phyloP scores from a whole-genome alignment of 2,329 filamentous ascomycete genomes.

The Microdochium bolleyi region DNA sequence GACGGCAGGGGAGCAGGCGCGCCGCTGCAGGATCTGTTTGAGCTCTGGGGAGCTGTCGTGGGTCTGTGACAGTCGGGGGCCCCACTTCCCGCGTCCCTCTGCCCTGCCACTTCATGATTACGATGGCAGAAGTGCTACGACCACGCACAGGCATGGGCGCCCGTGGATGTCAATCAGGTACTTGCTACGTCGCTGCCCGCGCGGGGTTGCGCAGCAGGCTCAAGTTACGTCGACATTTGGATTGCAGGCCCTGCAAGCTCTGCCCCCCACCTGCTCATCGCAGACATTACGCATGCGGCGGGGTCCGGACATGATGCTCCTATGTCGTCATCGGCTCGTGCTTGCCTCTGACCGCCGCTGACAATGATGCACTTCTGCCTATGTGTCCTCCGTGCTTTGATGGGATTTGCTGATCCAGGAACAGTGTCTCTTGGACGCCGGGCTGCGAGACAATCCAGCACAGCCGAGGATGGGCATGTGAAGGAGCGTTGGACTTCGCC shows the following conservation, averaged over 20 bases:
- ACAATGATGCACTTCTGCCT: neutral
- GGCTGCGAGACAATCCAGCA: too few species aligned
- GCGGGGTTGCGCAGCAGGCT: neutral
- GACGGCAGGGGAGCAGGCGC: neutral
- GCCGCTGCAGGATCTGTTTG: neutral
- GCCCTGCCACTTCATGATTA: neutral
- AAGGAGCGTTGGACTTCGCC: too few species aligned
- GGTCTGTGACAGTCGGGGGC: neutral
- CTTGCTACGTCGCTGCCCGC: neutral
- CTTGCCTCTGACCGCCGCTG: neutral
- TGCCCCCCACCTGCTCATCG: neutral
- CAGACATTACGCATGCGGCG: neutral
- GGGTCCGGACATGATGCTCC: neutral
- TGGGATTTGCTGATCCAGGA: too few species aligned
- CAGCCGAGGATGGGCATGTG: too few species aligned
- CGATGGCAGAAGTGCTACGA: neutral
- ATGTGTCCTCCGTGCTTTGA: neutral
- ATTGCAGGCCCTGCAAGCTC: neutral
- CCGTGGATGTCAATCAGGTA: neutral
- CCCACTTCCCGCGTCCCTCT: neutral
- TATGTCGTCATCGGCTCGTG: neutral
- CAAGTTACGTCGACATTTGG: neutral
- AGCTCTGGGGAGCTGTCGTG: neutral
- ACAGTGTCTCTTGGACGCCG: too few species aligned
- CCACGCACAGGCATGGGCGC: too few species aligned